Evolutionary conservation across 139 green algal genomes (phyloP).

Genomic region (Micractinium sp.): DNA sequence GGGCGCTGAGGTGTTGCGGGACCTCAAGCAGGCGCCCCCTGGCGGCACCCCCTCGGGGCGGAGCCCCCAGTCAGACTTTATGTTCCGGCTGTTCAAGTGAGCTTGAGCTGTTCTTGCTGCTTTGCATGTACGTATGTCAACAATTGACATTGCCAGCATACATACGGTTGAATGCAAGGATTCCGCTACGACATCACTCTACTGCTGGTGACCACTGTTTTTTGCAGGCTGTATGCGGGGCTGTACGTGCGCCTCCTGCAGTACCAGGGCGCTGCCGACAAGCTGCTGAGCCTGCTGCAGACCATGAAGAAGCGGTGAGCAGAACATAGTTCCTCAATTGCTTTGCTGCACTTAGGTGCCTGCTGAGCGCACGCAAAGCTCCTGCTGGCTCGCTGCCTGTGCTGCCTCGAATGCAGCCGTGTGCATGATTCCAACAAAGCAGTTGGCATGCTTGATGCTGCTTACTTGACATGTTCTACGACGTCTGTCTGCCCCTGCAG

Average conservation of each 20-base stretch:
- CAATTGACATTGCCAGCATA: neutral
- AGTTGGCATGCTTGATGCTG: neutral
- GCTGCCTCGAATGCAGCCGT: neutral
- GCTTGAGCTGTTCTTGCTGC: too few relatives aligned
- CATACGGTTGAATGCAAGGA: neutral
- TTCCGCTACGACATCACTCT: neutral
- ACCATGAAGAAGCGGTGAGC: conserved; percentile 9
- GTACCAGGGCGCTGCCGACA: neutral
- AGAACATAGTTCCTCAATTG: neutral
- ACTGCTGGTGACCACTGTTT: neutral
- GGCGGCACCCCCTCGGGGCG: too few relatives aligned
- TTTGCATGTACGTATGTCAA: neutral
- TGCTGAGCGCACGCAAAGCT: neutral
- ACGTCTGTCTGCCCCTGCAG: neutral
- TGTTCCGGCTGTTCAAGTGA: neutral
- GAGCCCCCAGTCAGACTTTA: too few relatives aligned
- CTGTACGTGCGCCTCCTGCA: conserved; percentile 22
- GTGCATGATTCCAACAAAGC: neutral
- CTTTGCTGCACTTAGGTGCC: too few relatives aligned
- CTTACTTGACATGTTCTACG: neutral
- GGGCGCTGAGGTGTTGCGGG: neutral
- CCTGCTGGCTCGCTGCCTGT: neutral
- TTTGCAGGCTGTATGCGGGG: conserved; percentile 5
- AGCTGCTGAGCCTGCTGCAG: conserved; percentile 23
- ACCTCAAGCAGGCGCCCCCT: neutral